phyloP scores from a whole-genome alignment of 164 flowering plant species.

The Vitis labrusca region DNA sequence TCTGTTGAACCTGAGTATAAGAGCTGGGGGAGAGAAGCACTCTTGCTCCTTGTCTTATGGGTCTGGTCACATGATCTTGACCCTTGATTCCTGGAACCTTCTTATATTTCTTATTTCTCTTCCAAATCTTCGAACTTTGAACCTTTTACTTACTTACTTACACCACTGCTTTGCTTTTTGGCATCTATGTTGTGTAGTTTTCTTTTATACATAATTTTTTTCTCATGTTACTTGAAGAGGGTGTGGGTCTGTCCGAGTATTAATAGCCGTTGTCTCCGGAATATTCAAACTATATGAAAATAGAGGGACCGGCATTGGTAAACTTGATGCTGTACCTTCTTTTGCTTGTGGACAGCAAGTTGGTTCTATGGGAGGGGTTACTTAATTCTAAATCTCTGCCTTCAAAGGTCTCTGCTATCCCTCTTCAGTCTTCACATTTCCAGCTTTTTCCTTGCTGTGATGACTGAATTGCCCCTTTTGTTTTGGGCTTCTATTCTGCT shows the following conservation, averaged over 20 bases:
- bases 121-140: slow-evolving; percentile 39
- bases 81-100: slow-evolving; percentile 76
- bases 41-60: slow-evolving; percentile 31
- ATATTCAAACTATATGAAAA: slow-evolving; percentile 19
- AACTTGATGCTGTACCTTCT: slow-evolving; percentile 3
- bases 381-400: not conserved
- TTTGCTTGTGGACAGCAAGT: slow-evolving; percentile 1
- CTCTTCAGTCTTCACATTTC: too few species aligned
- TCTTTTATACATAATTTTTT: not conserved
- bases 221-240: slow-evolving; percentile 14
- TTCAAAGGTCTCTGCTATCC: not conserved
- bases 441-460: not conserved
- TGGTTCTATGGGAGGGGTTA: not conserved
- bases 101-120: slow-evolving; percentile 32
- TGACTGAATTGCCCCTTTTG: not conserved
- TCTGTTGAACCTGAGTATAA: not conserved
- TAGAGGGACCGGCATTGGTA: slow-evolving; percentile 9
- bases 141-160: slow-evolving; percentile 10
- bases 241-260: slow-evolving; percentile 37
- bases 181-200: slow-evolving; percentile 8
- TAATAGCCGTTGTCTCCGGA: slow-evolving; percentile 68
- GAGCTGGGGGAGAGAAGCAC: slow-evolving; percentile 23
- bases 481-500: not conserved
- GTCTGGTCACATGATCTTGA: slow-evolving; percentile 55
- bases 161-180: slow-evolving; percentile 3